phyloP scores from a whole-genome alignment of 345 rosid genomes.

The Lumnitzera littorea region DNA sequence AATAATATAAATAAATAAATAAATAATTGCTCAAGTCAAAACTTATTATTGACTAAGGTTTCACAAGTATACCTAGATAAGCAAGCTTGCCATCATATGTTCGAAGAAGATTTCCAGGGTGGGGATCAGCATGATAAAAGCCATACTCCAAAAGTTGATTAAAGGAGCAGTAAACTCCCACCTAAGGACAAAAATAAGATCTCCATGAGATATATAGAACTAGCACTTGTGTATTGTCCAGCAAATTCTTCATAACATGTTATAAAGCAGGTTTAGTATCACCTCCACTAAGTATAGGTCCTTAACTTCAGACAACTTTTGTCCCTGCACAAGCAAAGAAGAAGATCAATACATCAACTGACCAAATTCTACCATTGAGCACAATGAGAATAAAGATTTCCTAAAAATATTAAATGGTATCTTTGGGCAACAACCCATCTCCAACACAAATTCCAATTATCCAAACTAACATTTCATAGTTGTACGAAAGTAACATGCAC shows the following conservation, averaged over 20 bases:
- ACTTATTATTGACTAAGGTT: neutral
- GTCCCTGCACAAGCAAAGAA: conserved; percentile 42
- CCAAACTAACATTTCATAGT: too few species aligned
- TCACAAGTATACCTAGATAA: conserved; percentile 54
- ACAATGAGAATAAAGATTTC: too few species aligned
- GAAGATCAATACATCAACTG: conserved; percentile 8
- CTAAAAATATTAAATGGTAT: too few species aligned
- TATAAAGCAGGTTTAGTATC: conserved; percentile 2
- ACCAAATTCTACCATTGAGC: neutral
- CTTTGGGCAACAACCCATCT: too few species aligned
- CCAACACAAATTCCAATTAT: too few species aligned
- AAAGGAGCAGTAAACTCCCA: conserved; percentile 95
- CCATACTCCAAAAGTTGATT: conserved; percentile 89
- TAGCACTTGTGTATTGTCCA: neutral
- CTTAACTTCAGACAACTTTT: conserved; percentile 69
- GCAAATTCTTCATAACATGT: neutral
- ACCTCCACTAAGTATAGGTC: conserved; percentile 83
- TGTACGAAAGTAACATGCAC: too few species aligned
- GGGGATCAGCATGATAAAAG: conserved; percentile 99
- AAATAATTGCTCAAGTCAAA: neutral
- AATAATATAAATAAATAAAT: neutral
- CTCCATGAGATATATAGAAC: conserved; percentile 8
- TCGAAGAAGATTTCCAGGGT: conserved; percentile 92
- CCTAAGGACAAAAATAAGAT: conserved; percentile 34
- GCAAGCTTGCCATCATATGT: conserved; percentile 88